These are phyloP conservation scores for Tubosaeta sp. DNA, from an alignment of 768 basidiomycete genomes.

Conservation along the genomic window DNA sequence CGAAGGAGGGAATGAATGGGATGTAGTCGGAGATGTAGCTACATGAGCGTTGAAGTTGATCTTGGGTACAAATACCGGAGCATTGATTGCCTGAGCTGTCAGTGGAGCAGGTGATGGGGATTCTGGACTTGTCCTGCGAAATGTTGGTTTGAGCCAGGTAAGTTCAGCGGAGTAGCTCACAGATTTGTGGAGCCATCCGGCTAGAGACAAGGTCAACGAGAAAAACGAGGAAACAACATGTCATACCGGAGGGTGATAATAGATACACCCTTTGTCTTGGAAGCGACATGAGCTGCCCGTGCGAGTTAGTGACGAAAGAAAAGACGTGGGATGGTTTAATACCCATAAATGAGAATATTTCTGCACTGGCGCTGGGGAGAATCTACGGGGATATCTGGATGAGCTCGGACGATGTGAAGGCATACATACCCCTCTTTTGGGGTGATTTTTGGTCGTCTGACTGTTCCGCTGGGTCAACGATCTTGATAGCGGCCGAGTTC, in stretches of 20 bases:
- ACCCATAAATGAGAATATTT: constrained; percentile 93
- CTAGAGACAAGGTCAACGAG: constrained; percentile 19
- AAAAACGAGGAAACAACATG: constrained; percentile 1
- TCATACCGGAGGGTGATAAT: constrained; percentile 70
- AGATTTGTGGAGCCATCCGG: constrained; percentile 17
- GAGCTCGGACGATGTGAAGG: background rate
- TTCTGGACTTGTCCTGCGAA: constrained; percentile 37
- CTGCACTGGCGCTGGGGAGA: constrained; percentile 77
- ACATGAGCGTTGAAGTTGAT: constrained; percentile 39
- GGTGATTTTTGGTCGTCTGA: constrained; percentile 39
- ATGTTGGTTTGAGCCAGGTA: constrained; percentile 4
- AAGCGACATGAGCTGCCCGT: constrained; percentile 69
- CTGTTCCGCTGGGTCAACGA: constrained; percentile 55
- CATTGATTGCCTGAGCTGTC: constrained; percentile 71
- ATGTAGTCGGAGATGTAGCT: constrained; percentile 14
- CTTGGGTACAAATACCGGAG: constrained; percentile 83
- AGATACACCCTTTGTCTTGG: constrained; percentile 82
- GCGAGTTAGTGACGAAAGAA: background rate
- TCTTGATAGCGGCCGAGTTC: constrained; percentile 64
- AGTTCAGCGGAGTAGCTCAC: constrained; percentile 18
- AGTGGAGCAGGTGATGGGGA: constrained; percentile 40
- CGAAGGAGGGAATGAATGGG: constrained; percentile 30
- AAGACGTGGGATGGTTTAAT: constrained; percentile 10
- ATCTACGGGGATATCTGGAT: constrained; percentile 39
- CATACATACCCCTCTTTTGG: constrained; percentile 52